Conservation (phyloP, 495 filamentous ascomycete species). For the Podospora tetraspora region DNA sequence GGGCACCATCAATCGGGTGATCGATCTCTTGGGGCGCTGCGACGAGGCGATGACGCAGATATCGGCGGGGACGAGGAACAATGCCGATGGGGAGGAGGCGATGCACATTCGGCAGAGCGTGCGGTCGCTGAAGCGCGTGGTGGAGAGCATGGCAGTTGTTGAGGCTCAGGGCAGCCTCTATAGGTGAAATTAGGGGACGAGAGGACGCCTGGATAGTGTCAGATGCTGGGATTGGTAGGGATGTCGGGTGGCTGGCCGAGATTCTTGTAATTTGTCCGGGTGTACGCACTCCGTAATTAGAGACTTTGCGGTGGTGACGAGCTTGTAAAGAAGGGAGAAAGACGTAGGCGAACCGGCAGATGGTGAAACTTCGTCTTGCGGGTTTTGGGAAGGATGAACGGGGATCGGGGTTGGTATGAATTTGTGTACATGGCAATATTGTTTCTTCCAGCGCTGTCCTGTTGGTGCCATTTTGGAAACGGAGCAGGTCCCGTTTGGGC, state of each 20-base stretch:
- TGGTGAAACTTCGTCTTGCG: background rate
- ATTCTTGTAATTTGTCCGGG: conserved; percentile 1
- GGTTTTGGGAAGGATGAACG: background rate
- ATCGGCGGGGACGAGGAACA: conserved; percentile 14
- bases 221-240: background rate
- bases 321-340: background rate
- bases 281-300: background rate
- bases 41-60: conserved; percentile 33
- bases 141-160: conserved; percentile 20
- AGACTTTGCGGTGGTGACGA: background rate
- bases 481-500: background rate
- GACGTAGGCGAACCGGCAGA: background rate
- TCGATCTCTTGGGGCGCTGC: conserved; percentile 37
- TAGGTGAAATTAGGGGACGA: background rate
- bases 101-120: conserved; percentile 19
- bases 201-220: background rate
- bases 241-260: background rate
- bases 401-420: background rate
- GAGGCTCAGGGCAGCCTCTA: conserved; percentile 24
- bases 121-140: conserved; percentile 23
- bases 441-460: background rate
- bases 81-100: conserved; percentile 31
- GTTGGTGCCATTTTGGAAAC: background rate
- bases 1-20: conserved; percentile 36
- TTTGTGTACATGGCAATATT: background rate